Percentiles rank a stretch among this genome's conserved stretches.
These are phyloP conservation scores for Nemania serpens DNA, from an alignment of 2,329 filamentous ascomycete species.

Conservation along the genomic window DNA sequence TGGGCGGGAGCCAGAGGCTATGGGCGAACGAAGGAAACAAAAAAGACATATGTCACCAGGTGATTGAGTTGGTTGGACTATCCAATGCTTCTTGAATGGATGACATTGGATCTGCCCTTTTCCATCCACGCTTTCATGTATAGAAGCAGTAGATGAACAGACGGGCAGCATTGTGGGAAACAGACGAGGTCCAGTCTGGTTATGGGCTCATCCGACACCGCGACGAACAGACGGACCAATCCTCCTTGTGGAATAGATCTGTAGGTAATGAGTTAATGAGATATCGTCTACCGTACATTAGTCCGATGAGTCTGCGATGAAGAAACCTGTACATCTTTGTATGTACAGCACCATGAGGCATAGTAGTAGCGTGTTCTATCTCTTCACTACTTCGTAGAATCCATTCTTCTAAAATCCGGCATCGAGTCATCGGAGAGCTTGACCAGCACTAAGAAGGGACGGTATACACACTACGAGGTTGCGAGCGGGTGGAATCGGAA, in stretches of 20 bases:
- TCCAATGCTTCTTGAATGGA: constrained; percentile 24
- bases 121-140: constrained; percentile 12
- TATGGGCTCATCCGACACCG: background rate
- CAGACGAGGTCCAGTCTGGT: background rate
- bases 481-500: no score
- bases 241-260: constrained; percentile 4
- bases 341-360: no score
- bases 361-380: no score
- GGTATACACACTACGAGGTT: no score
- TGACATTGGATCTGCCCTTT: constrained; percentile 15
- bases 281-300: constrained; percentile 8
- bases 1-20: background rate
- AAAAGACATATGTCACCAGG: background rate
- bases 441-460: no score
- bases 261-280: constrained; percentile 16
- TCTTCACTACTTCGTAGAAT: no score
- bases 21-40: background rate
- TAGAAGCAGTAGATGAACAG: constrained; percentile 2
- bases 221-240: background rate
- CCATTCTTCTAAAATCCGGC: no score
- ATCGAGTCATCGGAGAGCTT: no score
- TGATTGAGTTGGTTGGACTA: constrained; percentile 20
- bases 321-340: no score
- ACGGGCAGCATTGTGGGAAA: background rate
- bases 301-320: background rate